Percentiles rank a stretch among this genome's conserved stretches.
These are phyloP conservation scores for Epichloe aotearoae DNA, from an alignment of 2,329 filamentous ascomycete species.

Conservation along the genomic window DNA sequence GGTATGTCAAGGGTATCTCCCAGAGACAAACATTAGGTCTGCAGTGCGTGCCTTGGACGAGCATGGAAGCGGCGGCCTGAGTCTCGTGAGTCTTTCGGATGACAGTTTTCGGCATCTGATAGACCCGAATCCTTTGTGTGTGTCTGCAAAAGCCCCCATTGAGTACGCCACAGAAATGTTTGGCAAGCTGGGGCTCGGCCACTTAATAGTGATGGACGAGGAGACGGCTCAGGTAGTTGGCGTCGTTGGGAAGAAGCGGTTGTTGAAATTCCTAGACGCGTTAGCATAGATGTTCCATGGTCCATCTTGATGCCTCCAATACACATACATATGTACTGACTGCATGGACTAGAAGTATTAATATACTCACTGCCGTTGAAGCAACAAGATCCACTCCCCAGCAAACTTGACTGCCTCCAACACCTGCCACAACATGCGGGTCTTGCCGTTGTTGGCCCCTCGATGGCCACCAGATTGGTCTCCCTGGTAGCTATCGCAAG, in stretches of 20 bases:
- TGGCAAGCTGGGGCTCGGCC: constrained; percentile 39
- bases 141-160: constrained; percentile 38
- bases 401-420: background rate
- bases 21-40: constrained; percentile 39
- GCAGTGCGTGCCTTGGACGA: constrained; percentile 24
- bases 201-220: constrained; percentile 39
- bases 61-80: constrained; percentile 9
- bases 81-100: constrained; percentile 14
- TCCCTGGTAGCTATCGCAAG: no score
- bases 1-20: constrained; percentile 41
- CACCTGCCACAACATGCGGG: no score
- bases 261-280: constrained; percentile 13
- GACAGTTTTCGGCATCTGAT: constrained; percentile 32
- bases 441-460: no score
- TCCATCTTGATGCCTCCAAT: background rate
- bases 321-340: background rate
- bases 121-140: constrained; percentile 37
- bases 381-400: background rate
- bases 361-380: background rate
- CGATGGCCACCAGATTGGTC: no score
- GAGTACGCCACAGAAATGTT: constrained; percentile 49
- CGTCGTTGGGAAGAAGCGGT: constrained; percentile 44
- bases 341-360: background rate
- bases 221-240: constrained; percentile 36
- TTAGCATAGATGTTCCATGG: background rate